Base-by-base conservation (phyloP, 2,329 filamentous ascomycete genomes). In the Paracamarosporium sp. region DNA sequence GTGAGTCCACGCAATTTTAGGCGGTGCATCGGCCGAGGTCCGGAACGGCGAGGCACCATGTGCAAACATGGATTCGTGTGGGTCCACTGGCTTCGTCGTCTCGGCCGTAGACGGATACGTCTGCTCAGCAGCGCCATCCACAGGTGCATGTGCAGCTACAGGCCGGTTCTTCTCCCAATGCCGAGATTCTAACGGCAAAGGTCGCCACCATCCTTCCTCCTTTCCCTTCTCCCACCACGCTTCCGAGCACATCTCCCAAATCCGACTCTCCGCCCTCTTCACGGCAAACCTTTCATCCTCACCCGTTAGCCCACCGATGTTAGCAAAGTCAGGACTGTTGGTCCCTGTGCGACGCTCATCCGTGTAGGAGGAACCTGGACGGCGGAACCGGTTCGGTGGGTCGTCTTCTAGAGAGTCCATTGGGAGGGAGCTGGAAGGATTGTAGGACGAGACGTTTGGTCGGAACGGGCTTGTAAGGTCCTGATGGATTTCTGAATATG, bases 261-360 rank as follows among this genome's bases (percentile, higher is more conserved):
- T 78, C n/a, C 91, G 81, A 63, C 88, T 91, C 41, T 86, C 82
- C 1, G 91, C 91, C 24, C 91, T 83, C 75, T 91, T 91, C 66
- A 92, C 93, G 0, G 91, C 91, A 71, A 95, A 95, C 12, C 86
- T 82, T 74, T 94, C 91, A 72, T 94, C 91, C 71, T 93, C 90
- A 12, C 91, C 91, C 0, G 89, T 93, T 67, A 94, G 90, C 0
- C 85, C 86, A 11, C 82, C 80, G 0, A 88, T 84, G 61, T 88
- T 87, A 48, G 81, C 85, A 69, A 94, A 95, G 69, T 94, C 85
- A 0, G 80, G 80, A 1, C 74, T 68, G 33, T 44, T 36, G 57
- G 59, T 20, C 41, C 59, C 13, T 57, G 57, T 25, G 17, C 58
- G 57, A 12, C 72, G 65, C 40, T 78, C 72, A 20, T 74, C 69